These are phyloP conservation scores for Mycena capillaripes DNA, from an alignment of 768 basidiomycete genomes.

Conservation along the genomic window DNA sequence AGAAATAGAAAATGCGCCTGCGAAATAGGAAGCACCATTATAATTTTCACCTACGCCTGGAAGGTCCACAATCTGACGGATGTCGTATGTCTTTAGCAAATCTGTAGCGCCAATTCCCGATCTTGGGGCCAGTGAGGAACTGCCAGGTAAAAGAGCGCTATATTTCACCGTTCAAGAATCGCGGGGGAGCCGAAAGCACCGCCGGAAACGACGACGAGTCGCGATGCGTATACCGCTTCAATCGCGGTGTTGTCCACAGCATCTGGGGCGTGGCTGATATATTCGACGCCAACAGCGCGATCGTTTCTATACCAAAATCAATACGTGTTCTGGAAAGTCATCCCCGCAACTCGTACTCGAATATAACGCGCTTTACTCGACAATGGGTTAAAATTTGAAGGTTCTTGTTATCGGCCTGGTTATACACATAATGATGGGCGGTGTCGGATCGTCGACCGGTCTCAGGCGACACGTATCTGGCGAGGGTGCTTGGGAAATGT, in stretches of 20 bases:
- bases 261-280: conserved; percentile 52
- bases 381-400: conserved; percentile 55
- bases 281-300: conserved; percentile 67
- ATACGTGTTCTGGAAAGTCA: background rate
- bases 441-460: conserved; percentile 71
- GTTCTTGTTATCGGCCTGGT: conserved; percentile 58
- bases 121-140: conserved; percentile 36
- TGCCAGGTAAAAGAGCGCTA: background rate
- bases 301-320: conserved; percentile 45
- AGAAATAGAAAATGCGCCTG: background rate
- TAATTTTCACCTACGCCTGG: conserved; percentile 85
- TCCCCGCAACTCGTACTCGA: conserved; percentile 58
- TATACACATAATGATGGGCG: conserved; percentile 67
- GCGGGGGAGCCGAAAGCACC: conserved; percentile 70
- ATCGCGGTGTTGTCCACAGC: conserved; percentile 41
- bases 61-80: conserved; percentile 70
- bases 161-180: conserved; percentile 63
- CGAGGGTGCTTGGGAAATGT: background rate
- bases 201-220: conserved; percentile 63
- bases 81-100: conserved; percentile 61
- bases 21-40: conserved; percentile 51
- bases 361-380: conserved; percentile 62
- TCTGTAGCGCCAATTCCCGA: conserved; percentile 76
- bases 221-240: conserved; percentile 50
- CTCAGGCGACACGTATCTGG: conserved; percentile 66